Evolutionary conservation across 108 stramenopile genomes (phyloP), one percentile per base, ranked within the genome.

Genomic region (Mayamaea pseudoterrestris): DNA sequence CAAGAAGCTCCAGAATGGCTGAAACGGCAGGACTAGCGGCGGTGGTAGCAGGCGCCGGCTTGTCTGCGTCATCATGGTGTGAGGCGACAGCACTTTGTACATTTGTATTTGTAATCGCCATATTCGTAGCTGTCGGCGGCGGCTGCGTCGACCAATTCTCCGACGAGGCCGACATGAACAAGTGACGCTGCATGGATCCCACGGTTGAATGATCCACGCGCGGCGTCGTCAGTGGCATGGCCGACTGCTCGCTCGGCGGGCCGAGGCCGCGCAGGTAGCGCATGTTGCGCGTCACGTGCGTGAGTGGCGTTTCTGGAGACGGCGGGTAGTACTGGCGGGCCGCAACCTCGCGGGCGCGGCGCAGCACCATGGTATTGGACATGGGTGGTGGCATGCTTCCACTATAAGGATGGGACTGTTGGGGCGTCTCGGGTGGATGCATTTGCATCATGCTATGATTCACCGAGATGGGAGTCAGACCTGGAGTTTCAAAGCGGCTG

Each of bases 401-500:
- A 9, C 32, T 3, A 18, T 39, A 14, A 14, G 20, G 3, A 39
- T 5, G 16, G 18, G 37, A 34, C 9, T 12, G 9, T 34, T 11
- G 12, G 9, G 32, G 8, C 32, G 32, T 34, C 8, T 34, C 20
- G 20, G 16, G 16, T 8, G 16, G 37, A 39, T 39, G 37, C 16
- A n/a, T 13, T 13, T 9, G 32, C 32, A 34, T 34, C 32, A 34
- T 9, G 13, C 32, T 34, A 34, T 9, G 11, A 34, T 34, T 34
- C 13, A 34, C 32, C 8, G 68, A 62, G 44, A 78, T 78, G 32
- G 76, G 76, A 6, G 76, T 78, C 44, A 78, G 50, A 35, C 69
- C 69, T 2, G 76, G 76, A 13, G 76, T 78, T 55, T 69, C 65
- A 41, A 78, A 69, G 13, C 42, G 65, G 27, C 52, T 26, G n/a